Evolutionary conservation across 139 green algal species (phyloP).

Genomic region (Helicosporidium sp.): DNA sequence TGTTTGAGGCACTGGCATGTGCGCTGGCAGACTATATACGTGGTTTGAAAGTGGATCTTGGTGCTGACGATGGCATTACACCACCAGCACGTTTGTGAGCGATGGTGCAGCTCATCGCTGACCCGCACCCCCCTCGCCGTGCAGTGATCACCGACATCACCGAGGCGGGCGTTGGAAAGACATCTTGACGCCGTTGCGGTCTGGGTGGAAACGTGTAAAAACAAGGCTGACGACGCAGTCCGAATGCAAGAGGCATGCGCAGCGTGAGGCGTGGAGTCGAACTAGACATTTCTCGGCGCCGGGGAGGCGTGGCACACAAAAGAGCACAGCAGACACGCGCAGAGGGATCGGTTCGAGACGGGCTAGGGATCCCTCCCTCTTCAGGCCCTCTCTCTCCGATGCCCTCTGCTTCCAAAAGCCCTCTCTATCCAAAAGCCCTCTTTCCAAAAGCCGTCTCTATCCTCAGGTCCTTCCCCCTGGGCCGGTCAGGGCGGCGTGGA

Average conservation of each 20-base stretch:
- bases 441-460: no score
- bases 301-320: background rate
- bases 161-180: slow-evolving; percentile 8
- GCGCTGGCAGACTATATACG: background rate
- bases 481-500: no score
- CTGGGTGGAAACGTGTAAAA: no score
- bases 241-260: background rate
- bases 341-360: no score
- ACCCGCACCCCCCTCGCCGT: background rate
- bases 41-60: background rate
- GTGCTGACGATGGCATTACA: background rate
- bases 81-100: no score
- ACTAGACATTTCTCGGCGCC: background rate
- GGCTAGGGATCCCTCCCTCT: no score
- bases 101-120: background rate
- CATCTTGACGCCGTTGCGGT: slow-evolving; percentile 7
- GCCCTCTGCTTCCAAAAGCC: no score
- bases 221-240: background rate
- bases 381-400: no score
- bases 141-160: slow-evolving; percentile 26
- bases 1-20: no score
- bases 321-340: no score
- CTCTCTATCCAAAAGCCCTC: no score
- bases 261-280: background rate
- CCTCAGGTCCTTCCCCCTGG: no score